Percentiles rank a stretch among this genome's conserved stretches.
Evolutionary conservation across 2,329 filamentous ascomycete species (phyloP).

Genomic region (Chaetomium olivaceum): DNA sequence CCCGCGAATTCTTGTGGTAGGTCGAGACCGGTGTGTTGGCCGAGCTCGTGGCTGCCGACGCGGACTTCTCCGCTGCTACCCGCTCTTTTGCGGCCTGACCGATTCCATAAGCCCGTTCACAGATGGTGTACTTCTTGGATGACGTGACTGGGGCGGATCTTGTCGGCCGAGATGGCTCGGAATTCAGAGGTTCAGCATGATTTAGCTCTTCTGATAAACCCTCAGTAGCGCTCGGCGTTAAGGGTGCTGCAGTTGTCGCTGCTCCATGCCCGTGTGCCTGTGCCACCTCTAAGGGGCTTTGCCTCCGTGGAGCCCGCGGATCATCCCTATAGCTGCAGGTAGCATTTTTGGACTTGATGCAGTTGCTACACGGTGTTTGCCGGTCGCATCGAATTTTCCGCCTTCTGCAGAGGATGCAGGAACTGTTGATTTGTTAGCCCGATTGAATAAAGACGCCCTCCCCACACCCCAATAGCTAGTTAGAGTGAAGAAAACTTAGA

Average conservation of each 20-base stretch:
- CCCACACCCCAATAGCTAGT: too few species aligned
- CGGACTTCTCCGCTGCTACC: conserved; percentile 43
- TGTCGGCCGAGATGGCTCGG: conserved; percentile 1
- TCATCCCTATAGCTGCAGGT: conserved; percentile 40
- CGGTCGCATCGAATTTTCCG: conserved; percentile 49
- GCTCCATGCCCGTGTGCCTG: neutral
- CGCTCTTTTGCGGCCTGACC: conserved; percentile 22
- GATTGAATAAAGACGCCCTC: neutral
- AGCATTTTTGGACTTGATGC: conserved; percentile 40
- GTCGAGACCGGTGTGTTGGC: conserved; percentile 25
- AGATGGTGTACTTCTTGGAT: neutral
- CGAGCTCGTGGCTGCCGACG: conserved; percentile 11
- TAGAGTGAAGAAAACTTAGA: too few species aligned
- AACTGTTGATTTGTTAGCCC: conserved; percentile 33
- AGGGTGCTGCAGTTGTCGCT: conserved; percentile 2
- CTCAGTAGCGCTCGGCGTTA: conserved; percentile 14
- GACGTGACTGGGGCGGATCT: neutral
- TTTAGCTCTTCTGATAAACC: neutral
- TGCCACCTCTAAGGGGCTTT: neutral
- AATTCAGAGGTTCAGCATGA: neutral
- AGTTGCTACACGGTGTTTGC: conserved; percentile 45
- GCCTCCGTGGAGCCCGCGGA: conserved; percentile 11
- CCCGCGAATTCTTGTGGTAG: conserved; percentile 32
- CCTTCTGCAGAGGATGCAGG: conserved; percentile 45
- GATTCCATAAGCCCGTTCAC: neutral